Evolutionary conservation across 78 protist genomes (phyloP).

Genomic region (Dictyostelium citrinum): DNA sequence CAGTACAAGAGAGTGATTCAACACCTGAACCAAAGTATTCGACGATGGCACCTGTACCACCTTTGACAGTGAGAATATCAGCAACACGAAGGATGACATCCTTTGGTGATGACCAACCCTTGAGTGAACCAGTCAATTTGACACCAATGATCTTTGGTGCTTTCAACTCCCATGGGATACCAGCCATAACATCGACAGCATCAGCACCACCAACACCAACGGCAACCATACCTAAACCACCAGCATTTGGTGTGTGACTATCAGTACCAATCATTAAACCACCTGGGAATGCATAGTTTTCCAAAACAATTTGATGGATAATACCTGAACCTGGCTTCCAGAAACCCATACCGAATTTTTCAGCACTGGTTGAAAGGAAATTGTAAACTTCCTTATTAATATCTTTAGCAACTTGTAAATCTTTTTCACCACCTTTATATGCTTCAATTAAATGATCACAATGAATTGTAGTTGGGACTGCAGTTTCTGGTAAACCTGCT

Average conservation of each 20-base stretch:
- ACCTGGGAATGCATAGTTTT: constrained; percentile 97
- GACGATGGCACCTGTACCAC: constrained; percentile 95
- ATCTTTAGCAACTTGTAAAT: constrained; percentile 81
- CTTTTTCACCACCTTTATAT: constrained; percentile 83
- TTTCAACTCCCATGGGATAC: constrained; percentile 96
- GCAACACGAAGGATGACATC: constrained; percentile 96
- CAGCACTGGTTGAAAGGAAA: constrained; percentile 85
- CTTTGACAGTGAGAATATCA: constrained; percentile 90
- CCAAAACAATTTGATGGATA: constrained; percentile 96
- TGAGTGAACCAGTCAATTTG: constrained; percentile 88
- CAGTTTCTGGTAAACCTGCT: constrained; percentile 91
- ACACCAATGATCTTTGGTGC: constrained; percentile 97
- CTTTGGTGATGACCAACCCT: constrained; percentile 94
- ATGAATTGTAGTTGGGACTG: constrained; percentile 96
- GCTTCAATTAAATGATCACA: constrained; percentile 97
- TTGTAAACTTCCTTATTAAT: constrained; percentile 94
- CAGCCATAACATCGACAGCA: constrained; percentile 98
- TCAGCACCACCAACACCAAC: constrained; percentile 98
- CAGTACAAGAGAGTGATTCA: constrained; percentile 92
- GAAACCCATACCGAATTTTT: constrained; percentile 93
- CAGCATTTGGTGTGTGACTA: constrained; percentile 95
- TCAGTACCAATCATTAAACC: constrained; percentile 94
- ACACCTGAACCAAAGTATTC: constrained; percentile 96
- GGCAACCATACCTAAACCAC: constrained; percentile 92
- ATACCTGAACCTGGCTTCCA: constrained; percentile 97